Conservation (phyloP, 1,284 basidiomycete genomes). For the Taiwanofungus camphoratus region DNA sequence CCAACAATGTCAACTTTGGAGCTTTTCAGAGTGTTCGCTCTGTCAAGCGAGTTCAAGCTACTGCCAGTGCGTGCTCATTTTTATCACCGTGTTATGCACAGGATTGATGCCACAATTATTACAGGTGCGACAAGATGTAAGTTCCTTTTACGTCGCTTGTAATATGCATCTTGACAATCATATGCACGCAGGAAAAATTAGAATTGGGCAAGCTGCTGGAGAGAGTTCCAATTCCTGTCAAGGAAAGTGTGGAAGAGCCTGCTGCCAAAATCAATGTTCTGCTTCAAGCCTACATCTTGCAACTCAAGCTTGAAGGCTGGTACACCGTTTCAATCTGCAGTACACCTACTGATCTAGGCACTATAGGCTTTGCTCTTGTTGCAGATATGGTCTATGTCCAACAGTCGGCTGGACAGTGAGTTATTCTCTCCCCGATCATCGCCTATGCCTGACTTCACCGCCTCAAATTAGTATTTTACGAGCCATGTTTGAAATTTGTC, state of each 20-base stretch:
- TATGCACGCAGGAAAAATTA: constrained; percentile 66
- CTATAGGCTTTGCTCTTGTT: constrained; percentile 82
- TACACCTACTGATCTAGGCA: not conserved
- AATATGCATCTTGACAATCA: constrained; percentile 32
- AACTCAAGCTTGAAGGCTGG: constrained; percentile 85
- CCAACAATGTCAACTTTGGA: constrained; percentile 87
- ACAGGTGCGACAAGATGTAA: constrained; percentile 37
- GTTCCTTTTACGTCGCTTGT: constrained; percentile 45
- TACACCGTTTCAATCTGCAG: no score
- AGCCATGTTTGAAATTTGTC: constrained; percentile 97
- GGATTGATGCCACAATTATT: not conserved
- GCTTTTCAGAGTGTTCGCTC: constrained; percentile 92
- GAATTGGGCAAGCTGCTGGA: constrained; percentile 93
- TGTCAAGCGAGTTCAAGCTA: constrained; percentile 96
- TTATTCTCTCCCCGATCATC: constrained; percentile 8
- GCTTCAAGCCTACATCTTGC: constrained; percentile 92
- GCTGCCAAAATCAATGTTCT: constrained; percentile 98
- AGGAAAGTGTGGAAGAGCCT: constrained; percentile 94
- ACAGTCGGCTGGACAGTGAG: constrained; percentile 82
- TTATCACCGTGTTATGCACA: no score
- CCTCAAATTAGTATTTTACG: constrained; percentile 70
- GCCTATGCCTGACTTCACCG: not conserved
- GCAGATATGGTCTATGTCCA: constrained; percentile 98
- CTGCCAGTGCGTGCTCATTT: constrained; percentile 51
- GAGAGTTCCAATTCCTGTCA: constrained; percentile 95